Evolutionary conservation across 164 flowering plant species (phyloP).

Genomic region (Dillenia suffruticosa): DNA sequence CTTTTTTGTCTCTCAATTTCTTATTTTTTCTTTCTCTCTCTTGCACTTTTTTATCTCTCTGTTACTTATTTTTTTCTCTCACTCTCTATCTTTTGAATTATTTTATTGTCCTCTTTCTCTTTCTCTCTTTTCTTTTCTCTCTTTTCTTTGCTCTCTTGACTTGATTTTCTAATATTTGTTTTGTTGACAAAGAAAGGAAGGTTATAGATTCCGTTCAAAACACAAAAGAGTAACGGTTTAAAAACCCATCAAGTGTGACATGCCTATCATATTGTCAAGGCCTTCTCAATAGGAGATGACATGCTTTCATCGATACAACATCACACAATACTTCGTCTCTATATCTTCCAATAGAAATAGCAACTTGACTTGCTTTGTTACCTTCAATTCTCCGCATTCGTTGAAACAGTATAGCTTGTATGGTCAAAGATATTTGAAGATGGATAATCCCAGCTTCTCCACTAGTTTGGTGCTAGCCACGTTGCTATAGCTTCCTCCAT

Average conservation of each 20-base stretch:
- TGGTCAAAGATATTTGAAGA: background rate
- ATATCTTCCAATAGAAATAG: background rate
- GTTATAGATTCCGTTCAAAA: no score
- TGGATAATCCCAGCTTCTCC: constrained; percentile 1
- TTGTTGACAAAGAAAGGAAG: no score
- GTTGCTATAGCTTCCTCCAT: constrained; percentile 2
- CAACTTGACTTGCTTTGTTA: background rate
- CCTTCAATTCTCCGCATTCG: constrained; percentile 4
- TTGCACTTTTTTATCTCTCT: no score
- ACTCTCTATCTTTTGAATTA: no score
- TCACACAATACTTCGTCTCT: constrained; percentile 4
- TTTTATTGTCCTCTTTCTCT: no score
- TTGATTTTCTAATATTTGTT: no score
- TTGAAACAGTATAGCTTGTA: constrained; percentile 11
- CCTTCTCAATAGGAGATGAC: constrained; percentile 7
- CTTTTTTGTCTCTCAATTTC: no score
- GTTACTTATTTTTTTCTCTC: no score
- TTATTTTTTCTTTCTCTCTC: no score
- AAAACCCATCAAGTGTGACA: background rate
- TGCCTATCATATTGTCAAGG: constrained; percentile 11
- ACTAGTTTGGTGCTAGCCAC: background rate
- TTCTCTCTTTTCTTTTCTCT: no score
- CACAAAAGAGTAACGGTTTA: no score
- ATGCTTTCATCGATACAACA: constrained; percentile 5
- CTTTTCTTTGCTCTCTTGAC: no score